phyloP scores from a whole-genome alignment of 306 rosid species.

The Dicorynia guianensis region DNA sequence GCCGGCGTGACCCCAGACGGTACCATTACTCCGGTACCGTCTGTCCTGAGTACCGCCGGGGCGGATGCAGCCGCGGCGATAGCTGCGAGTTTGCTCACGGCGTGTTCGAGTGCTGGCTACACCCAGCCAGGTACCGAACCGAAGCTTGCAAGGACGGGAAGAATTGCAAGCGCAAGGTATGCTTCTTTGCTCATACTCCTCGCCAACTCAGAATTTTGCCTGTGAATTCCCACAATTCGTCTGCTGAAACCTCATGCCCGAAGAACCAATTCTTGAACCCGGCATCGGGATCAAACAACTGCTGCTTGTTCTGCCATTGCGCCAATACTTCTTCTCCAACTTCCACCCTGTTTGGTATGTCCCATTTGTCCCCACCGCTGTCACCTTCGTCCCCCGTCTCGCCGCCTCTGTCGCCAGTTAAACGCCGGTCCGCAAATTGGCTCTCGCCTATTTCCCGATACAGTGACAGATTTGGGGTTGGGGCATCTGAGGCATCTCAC shows the following conservation, averaged over 20 bases:
- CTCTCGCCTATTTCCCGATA: slow-evolving; percentile 48
- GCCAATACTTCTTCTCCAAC: slow-evolving; percentile 65
- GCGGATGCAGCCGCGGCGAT: slow-evolving; percentile 71
- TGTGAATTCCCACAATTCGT: slow-evolving; percentile 34
- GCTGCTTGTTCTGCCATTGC: slow-evolving; percentile 59
- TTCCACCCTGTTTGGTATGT: slow-evolving; percentile 70
- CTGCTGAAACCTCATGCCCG: slow-evolving; percentile 44
- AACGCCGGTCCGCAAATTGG: slow-evolving; percentile 38
- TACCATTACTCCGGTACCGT: slow-evolving; percentile 74
- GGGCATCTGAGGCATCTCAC: slow-evolving; percentile 15
- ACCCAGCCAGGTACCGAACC: slow-evolving; percentile 88
- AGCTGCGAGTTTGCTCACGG: slow-evolving; percentile 87
- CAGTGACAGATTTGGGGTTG: slow-evolving; percentile 32
- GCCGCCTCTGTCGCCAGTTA: slow-evolving; percentile 58
- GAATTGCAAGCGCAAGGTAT: slow-evolving; percentile 83
- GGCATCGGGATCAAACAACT: slow-evolving; percentile 41
- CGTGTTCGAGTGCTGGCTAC: slow-evolving; percentile 92
- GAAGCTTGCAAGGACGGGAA: slow-evolving; percentile 95
- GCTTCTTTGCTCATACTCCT: slow-evolving; percentile 89
- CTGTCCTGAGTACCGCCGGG: slow-evolving; percentile 83
- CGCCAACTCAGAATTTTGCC: slow-evolving; percentile 76
- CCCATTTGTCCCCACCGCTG: slow-evolving; percentile 73
- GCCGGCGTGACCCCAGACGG: slow-evolving; percentile 80
- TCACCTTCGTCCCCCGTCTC: slow-evolving; percentile 69
- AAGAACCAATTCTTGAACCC: slow-evolving; percentile 41